Evolutionary conservation across 805 yeast species (phyloP).

Genomic region (Suhomyces prunicola): DNA sequence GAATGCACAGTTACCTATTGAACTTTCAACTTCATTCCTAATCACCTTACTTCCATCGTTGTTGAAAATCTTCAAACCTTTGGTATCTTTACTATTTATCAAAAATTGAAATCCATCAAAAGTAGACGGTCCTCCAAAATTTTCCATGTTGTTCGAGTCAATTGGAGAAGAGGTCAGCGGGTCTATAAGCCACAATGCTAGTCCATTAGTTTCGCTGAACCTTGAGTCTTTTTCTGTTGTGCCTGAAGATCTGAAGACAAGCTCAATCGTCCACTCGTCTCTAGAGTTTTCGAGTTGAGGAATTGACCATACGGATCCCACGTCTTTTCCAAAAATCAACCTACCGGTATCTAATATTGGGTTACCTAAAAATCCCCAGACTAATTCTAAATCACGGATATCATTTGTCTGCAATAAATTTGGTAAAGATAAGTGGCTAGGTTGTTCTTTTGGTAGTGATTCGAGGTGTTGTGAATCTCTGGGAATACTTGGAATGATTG

Average conservation of each 20-base stretch:
- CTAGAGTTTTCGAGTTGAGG: slow-evolving; percentile 19
- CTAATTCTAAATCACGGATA: slow-evolving; percentile 20
- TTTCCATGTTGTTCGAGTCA: slow-evolving; percentile 22
- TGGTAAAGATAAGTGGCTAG: slow-evolving; percentile 29
- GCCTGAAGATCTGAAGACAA: slow-evolving; percentile 62
- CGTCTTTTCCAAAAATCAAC: slow-evolving; percentile 29
- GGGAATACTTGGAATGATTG: not conserved
- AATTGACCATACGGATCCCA: slow-evolving; percentile 49
- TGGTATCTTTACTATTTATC: slow-evolving; percentile 48
- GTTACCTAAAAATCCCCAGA: slow-evolving; percentile 26
- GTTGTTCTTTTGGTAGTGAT: not conserved
- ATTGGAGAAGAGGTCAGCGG: slow-evolving; percentile 14
- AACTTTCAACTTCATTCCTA: slow-evolving; percentile 25
- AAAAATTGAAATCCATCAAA: slow-evolving; percentile 66
- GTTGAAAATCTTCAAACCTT: slow-evolving; percentile 55
- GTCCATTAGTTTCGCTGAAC: slow-evolving; percentile 45
- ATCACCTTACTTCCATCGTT: slow-evolving; percentile 52
- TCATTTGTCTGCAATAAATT: slow-evolving; percentile 26
- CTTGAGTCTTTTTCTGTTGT: slow-evolving; percentile 21
- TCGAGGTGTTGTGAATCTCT: not conserved
- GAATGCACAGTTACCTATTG: slow-evolving; percentile 57
- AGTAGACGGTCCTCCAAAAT: slow-evolving; percentile 51
- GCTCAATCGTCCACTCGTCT: slow-evolving; percentile 55
- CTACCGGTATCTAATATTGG: slow-evolving; percentile 51
- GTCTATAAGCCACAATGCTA: slow-evolving; percentile 55